phyloP scores from a whole-genome alignment of 2,329 filamentous ascomycete genomes.

The Colletotrichum navitas region DNA sequence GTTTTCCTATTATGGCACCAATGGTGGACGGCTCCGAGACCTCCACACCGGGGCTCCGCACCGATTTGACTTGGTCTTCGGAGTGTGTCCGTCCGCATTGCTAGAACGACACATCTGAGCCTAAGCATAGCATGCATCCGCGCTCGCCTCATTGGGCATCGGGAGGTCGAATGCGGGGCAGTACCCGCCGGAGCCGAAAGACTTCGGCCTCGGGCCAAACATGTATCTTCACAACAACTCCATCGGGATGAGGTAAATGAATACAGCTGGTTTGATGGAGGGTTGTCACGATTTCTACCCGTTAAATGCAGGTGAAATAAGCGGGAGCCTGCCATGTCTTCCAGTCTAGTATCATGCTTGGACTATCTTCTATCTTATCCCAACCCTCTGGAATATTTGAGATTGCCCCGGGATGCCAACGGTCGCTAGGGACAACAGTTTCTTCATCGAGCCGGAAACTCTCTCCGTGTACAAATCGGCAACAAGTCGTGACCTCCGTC shows the following conservation, averaged over 20 bases:
- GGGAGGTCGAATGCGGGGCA: background rate
- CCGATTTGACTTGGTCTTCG: slow-evolving; percentile 5
- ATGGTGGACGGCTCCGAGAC: slow-evolving; percentile 22
- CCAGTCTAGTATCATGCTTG: background rate
- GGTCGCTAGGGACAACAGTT: background rate
- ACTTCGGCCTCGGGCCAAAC: background rate
- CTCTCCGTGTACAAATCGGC: background rate
- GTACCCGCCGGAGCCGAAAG: background rate
- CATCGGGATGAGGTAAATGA: too few relatives aligned
- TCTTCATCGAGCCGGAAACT: background rate
- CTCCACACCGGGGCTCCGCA: background rate
- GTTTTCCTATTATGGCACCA: slow-evolving; percentile 29
- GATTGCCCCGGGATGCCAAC: background rate
- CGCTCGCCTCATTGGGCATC: background rate
- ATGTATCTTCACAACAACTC: background rate
- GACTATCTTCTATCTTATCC: background rate
- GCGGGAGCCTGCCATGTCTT: background rate
- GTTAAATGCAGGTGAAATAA: background rate
- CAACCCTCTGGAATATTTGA: background rate
- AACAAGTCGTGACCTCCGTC: background rate
- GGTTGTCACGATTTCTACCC: too few relatives aligned
- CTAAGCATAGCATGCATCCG: background rate
- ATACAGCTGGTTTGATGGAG: background rate
- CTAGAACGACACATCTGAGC: slow-evolving; percentile 1
- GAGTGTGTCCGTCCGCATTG: slow-evolving; percentile 28